Conservation (phyloP, 305 asterid species). For the Solanum aculeatissimum region DNA sequence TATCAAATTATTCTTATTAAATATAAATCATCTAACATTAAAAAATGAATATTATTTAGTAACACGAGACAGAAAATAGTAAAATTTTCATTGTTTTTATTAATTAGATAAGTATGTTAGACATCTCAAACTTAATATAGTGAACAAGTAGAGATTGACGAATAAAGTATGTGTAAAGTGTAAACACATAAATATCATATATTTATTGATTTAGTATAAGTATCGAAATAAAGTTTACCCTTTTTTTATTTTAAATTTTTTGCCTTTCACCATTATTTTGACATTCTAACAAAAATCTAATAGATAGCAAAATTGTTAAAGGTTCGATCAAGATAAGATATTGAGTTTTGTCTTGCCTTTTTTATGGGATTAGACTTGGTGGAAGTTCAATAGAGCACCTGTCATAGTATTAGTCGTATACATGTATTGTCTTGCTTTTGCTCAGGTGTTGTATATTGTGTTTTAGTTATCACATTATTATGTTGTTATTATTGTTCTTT, state of each 20-base stretch:
- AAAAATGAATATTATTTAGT: no score
- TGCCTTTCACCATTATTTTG: not conserved
- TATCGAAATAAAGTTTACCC: not conserved
- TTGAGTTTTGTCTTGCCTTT: not conserved
- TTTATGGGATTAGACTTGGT: not conserved
- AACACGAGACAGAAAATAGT: no score
- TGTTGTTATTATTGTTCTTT: not conserved
- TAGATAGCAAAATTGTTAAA: not conserved
- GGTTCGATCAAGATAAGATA: not conserved
- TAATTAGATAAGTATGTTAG: no score
- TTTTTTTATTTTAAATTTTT: not conserved
- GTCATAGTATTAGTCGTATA: not conserved
- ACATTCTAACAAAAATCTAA: not conserved
- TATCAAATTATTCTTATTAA: no score
- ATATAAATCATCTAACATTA: no score
- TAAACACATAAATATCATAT: not conserved
- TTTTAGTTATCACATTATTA: rapidly evolving
- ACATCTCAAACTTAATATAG: no score
- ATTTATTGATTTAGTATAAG: not conserved
- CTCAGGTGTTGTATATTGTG: not conserved
- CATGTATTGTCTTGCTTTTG: not conserved
- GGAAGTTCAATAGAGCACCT: not conserved
- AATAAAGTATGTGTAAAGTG: rapidly evolving
- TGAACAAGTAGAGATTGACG: no score
- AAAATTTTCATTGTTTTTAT: no score